Percentiles rank a stretch among this genome's conserved stretches.
phyloP scores from a whole-genome alignment of 768 basidiomycete genomes.

The Kwoniella dendrophila region DNA sequence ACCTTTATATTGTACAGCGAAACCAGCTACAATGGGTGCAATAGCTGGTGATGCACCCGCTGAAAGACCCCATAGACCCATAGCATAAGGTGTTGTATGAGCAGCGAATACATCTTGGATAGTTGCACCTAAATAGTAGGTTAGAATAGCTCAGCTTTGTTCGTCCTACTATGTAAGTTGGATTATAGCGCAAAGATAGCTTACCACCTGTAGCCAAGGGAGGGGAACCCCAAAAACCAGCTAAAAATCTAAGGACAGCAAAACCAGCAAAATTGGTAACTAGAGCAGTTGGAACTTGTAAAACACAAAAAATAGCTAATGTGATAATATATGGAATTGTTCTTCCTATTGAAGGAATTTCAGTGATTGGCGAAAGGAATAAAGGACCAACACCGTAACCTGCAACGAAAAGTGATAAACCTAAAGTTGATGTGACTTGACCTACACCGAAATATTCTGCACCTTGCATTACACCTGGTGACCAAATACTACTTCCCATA shows the following conservation, averaged over 20 bases:
- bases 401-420: conserved; percentile 55
- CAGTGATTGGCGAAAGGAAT: conserved; percentile 44
- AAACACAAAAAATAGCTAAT: conserved; percentile 52
- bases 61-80: conserved; percentile 51
- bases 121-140: conserved; percentile 30
- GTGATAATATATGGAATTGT: conserved; percentile 55
- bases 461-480: conserved; percentile 33
- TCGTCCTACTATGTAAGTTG: too few species aligned
- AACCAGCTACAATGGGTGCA: conserved; percentile 53
- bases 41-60: conserved; percentile 52
- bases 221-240: conserved; percentile 56
- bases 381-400: conserved; percentile 56
- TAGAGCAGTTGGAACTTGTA: conserved; percentile 54
- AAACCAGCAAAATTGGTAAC: conserved; percentile 52
- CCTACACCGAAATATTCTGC: conserved; percentile 39
- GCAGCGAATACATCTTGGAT: conserved; percentile 52
- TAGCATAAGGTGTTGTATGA: conserved; percentile 43
- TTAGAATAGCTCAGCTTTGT: too few species aligned
- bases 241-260: conserved; percentile 53
- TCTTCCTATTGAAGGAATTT: conserved; percentile 56
- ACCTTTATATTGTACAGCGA: conserved; percentile 51
- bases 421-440: conserved; percentile 46
- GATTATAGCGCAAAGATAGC: neutral
- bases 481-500: conserved; percentile 45
- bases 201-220: conserved; percentile 56